Evolutionary conservation across 2,329 filamentous ascomycete species (phyloP).

Genomic region (Sporothrix curviconia): DNA sequence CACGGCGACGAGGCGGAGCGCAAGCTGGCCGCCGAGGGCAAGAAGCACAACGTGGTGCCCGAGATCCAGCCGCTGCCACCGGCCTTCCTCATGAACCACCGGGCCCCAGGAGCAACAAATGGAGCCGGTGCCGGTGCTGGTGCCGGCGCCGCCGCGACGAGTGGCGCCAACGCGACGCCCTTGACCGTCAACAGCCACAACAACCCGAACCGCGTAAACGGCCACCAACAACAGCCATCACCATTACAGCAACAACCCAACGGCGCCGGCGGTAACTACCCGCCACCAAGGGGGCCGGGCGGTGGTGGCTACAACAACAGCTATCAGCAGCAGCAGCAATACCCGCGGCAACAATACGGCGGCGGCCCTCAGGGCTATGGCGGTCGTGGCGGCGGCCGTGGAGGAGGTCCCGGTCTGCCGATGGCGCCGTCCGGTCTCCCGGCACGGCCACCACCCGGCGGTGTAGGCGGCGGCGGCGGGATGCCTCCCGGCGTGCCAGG

Average conservation of each 20-base stretch:
- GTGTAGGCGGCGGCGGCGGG: conserved; percentile 39
- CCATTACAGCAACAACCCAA: not conserved
- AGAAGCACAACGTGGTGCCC: conserved; percentile 86
- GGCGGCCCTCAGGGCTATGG: conserved; percentile 25
- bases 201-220: conserved; percentile 3
- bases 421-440: conserved; percentile 46
- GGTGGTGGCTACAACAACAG: not conserved
- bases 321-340: not conserved
- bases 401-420: conserved; percentile 33
- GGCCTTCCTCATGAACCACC: conserved; percentile 53
- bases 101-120: conserved; percentile 18
- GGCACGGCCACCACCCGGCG: conserved; percentile 42
- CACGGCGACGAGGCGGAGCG: conserved; percentile 93
- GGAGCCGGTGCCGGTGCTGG: not conserved
- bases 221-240: no score
- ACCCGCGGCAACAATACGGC: conserved; percentile 20
- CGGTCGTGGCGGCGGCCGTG: conserved; percentile 21
- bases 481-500: no score
- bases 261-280: not conserved
- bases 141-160: conserved; percentile 14
- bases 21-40: conserved; percentile 83
- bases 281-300: not conserved
- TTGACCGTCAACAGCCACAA: conserved; percentile 14
- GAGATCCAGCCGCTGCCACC: conserved; percentile 70
- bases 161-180: conserved; percentile 4